These are phyloP conservation scores for Brassica balearica DNA, from an alignment of 441 rosid genomes.

Conservation along the genomic window DNA sequence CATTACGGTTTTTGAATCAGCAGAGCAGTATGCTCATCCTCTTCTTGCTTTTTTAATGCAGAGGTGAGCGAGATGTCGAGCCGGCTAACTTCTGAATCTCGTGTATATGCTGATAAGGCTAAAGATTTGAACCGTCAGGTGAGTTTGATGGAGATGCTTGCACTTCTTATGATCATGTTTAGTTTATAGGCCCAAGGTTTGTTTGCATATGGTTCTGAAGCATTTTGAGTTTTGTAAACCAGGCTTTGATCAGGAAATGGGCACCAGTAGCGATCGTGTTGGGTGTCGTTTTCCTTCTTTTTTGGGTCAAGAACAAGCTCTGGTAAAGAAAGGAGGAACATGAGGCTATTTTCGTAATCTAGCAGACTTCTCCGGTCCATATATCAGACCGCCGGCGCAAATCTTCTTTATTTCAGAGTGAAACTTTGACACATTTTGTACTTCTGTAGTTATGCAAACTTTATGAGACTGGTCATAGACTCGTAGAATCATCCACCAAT, in stretches of 20 bases:
- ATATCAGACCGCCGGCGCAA: not conserved
- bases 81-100: conserved; percentile 94
- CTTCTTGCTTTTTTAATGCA: conserved; percentile 49
- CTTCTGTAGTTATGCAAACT: conserved; percentile 41
- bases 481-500: conserved; percentile 21
- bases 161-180: not conserved
- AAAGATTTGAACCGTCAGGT: conserved; percentile 99
- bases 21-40: conserved; percentile 19
- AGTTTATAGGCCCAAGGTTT: conserved; percentile 9
- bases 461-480: conserved; percentile 28
- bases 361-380: conserved; percentile 34
- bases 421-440: conserved; percentile 45
- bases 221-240: conserved; percentile 26
- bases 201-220: conserved; percentile 12
- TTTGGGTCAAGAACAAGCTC: conserved; percentile 91
- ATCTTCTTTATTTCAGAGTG: conserved; percentile 37
- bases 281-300: conserved; percentile 93
- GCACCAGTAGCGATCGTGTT: conserved; percentile 95
- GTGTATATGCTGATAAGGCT: conserved; percentile 96
- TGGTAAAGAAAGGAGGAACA: conserved; percentile 61
- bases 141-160: conserved; percentile 39
- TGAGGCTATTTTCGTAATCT: not conserved
- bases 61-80: conserved; percentile 99
- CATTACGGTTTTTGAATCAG: conserved; percentile 9
- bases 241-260: conserved; percentile 98